Evolutionary conservation across 2,329 filamentous ascomycete genomes (phyloP).

Genomic region (Colletotrichum sp.): DNA sequence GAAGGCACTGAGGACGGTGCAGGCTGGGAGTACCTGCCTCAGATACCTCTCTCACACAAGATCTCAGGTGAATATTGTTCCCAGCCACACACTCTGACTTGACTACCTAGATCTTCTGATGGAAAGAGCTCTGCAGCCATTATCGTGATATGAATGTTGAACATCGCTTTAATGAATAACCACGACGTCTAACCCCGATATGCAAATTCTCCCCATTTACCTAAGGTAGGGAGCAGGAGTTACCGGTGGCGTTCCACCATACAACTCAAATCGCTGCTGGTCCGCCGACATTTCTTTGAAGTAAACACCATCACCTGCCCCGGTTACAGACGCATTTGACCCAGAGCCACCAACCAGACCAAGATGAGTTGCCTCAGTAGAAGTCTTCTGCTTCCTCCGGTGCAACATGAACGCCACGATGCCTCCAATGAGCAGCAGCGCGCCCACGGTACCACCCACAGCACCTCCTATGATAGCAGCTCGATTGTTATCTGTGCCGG

Average conservation of each 20-base stretch:
- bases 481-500: not conserved
- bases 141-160: not conserved
- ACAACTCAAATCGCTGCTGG: not conserved
- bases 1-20: not conserved
- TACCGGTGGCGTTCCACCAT: not conserved
- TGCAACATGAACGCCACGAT: not conserved
- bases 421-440: not conserved
- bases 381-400: not conserved
- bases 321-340: not conserved
- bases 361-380: not conserved
- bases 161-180: not conserved
- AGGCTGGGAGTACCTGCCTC: not conserved
- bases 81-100: not conserved
- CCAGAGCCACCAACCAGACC: not conserved
- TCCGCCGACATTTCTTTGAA: not conserved
- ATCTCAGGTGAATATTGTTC: not conserved
- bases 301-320: not conserved
- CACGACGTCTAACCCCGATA: not conserved
- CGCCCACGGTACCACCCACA: not conserved
- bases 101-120: too few relatives aligned
- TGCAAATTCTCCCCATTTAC: rapidly evolving
- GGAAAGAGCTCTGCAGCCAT: too few relatives aligned
- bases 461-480: not conserved
- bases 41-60: not conserved
- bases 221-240: not conserved